phyloP scores from a whole-genome alignment of 2,329 filamentous ascomycete species.

The Botrytis medusae region DNA sequence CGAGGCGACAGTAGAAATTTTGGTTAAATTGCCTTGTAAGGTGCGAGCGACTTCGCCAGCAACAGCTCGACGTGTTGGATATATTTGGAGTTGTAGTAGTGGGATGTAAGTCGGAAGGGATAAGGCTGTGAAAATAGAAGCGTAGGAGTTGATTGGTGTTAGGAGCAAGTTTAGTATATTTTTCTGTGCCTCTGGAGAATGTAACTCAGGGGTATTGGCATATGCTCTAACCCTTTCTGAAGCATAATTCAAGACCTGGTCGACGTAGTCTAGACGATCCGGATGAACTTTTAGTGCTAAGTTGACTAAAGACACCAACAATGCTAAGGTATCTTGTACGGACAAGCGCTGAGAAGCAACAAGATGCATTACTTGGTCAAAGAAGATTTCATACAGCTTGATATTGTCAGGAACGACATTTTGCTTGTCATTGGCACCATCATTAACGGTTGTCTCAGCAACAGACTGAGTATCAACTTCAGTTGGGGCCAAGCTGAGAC shows the following conservation, averaged over 20 bases:
- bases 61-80: slow-evolving; percentile 85
- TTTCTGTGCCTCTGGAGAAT: slow-evolving; percentile 82
- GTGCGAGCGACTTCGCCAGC: slow-evolving; percentile 83
- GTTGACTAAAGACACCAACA: slow-evolving; percentile 91
- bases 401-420: slow-evolving; percentile 70
- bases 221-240: slow-evolving; percentile 84
- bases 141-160: slow-evolving; percentile 84
- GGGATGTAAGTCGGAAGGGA: slow-evolving; percentile 90
- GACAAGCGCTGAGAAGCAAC: slow-evolving; percentile 88
- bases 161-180: slow-evolving; percentile 88
- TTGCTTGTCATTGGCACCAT: slow-evolving; percentile 45
- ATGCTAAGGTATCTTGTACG: slow-evolving; percentile 90
- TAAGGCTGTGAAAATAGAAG: slow-evolving; percentile 93
- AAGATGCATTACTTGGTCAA: slow-evolving; percentile 89
- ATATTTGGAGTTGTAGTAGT: slow-evolving; percentile 86
- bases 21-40: slow-evolving; percentile 78
- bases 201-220: slow-evolving; percentile 91
- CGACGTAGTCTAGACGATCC: slow-evolving; percentile 86
- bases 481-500: slow-evolving; percentile 49
- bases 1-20: slow-evolving; percentile 74
- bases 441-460: slow-evolving; percentile 27
- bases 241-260: slow-evolving; percentile 89
- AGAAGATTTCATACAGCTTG: slow-evolving; percentile 95
- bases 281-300: slow-evolving; percentile 96
- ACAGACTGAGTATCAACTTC: slow-evolving; percentile 26